These are phyloP conservation scores for Filobasidium uniguttulatum DNA, from an alignment of 1,284 basidiomycete species.

Conservation along the genomic window DNA sequence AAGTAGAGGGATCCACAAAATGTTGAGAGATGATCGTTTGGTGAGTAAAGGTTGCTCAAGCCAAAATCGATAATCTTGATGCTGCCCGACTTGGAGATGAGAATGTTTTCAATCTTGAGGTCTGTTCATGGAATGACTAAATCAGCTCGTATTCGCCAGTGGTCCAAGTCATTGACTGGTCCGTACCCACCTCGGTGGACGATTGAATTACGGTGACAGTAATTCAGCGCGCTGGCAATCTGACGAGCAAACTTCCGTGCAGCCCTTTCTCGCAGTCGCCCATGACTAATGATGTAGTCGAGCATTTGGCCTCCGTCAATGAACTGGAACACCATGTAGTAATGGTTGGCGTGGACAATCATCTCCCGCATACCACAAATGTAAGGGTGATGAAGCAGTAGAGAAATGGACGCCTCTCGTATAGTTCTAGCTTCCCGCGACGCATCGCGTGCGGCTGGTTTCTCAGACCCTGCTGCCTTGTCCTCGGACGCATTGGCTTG, in stretches of 20 bases:
- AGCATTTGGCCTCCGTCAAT: slow-evolving; percentile 99
- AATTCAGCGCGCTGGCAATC: slow-evolving; percentile 88
- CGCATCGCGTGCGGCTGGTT: slow-evolving; percentile 67
- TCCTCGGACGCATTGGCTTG: slow-evolving; percentile 21
- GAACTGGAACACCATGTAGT: slow-evolving; percentile 99
- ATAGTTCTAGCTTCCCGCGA: slow-evolving; percentile 93
- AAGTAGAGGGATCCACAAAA: slow-evolving; percentile 98
- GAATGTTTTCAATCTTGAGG: slow-evolving; percentile 98
- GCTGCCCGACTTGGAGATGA: slow-evolving; percentile 95
- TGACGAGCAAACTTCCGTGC: slow-evolving; percentile 94
- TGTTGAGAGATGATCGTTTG: slow-evolving; percentile 66
- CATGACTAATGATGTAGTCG: slow-evolving; percentile 98
- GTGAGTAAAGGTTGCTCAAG: slow-evolving; percentile 91
- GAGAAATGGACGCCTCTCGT: slow-evolving; percentile 82
- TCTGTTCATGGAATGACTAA: slow-evolving; percentile 39
- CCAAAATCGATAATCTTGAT: slow-evolving; percentile 99
- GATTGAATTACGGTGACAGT: slow-evolving; percentile 94
- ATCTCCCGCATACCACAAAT: slow-evolving; percentile 99
- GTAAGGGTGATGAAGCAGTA: slow-evolving; percentile 94
- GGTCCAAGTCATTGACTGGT: not conserved
- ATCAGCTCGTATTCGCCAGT: slow-evolving; percentile 10
- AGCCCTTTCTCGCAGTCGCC: slow-evolving; percentile 83
- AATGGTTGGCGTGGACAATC: slow-evolving; percentile 88
- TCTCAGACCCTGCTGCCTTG: no score
- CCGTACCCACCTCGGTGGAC: slow-evolving; percentile 57